Percentiles rank a stretch among this genome's conserved stretches.
Evolutionary conservation across 2,329 filamentous ascomycete species (phyloP).

Genomic region (Falciphora oryzae): DNA sequence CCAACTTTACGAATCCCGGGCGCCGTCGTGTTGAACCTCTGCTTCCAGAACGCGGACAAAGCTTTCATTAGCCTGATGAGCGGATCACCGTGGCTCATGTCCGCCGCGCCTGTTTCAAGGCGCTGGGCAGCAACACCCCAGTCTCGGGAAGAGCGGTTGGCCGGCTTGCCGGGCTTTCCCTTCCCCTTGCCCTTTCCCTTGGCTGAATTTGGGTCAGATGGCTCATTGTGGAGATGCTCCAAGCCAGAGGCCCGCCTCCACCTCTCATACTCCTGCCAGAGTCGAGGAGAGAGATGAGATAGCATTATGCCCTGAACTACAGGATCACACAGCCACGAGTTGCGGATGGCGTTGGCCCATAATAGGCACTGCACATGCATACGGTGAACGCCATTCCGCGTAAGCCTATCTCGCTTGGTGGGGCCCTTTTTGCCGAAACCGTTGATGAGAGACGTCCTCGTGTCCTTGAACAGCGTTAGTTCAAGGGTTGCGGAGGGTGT

Average conservation of each 20-base stretch:
- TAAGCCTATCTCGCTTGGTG: conserved; percentile 75
- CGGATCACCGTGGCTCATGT: conserved; percentile 80
- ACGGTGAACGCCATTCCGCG: conserved; percentile 74
- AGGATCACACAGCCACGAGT: conserved; percentile 75
- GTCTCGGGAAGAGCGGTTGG: conserved; percentile 45
- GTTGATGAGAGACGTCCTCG: conserved; percentile 55
- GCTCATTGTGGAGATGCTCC: conserved; percentile 30
- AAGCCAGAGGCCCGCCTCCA: conserved; percentile 67
- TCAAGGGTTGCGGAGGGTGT: conserved; percentile 62
- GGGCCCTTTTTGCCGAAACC: conserved; percentile 73
- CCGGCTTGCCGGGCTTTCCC: conserved; percentile 29
- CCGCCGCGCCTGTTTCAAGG: conserved; percentile 63
- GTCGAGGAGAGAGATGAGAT: conserved; percentile 60
- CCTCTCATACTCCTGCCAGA: conserved; percentile 67
- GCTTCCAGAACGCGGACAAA: conserved; percentile 83
- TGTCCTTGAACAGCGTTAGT: conserved; percentile 59
- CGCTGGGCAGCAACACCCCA: conserved; percentile 67
- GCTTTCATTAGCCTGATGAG: conserved; percentile 69
- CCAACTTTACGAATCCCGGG: conserved; percentile 85
- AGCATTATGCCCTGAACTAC: conserved; percentile 71
- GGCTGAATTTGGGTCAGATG: background rate
- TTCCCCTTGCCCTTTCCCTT: conserved; percentile 28
- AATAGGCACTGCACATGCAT: conserved; percentile 83
- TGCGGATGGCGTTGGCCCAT: conserved; percentile 83
- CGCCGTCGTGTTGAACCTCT: conserved; percentile 68